Percentiles rank a stretch among this genome's conserved stretches.
phyloP scores from a whole-genome alignment of 2,329 filamentous ascomycete genomes.

The Colletotrichum euphorbiae region DNA sequence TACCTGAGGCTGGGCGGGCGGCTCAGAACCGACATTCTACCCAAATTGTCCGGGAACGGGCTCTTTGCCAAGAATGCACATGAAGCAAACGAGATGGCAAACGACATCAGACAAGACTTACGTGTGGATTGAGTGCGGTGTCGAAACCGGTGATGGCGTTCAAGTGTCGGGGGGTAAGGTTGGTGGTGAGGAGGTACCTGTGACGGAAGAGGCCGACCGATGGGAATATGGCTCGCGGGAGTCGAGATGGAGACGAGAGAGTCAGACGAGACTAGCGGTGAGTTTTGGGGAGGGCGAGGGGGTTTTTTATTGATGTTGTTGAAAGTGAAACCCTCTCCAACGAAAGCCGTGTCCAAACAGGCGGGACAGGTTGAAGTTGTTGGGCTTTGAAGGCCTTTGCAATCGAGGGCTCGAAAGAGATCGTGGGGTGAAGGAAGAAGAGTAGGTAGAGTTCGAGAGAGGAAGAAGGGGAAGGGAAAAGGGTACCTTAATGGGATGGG shows the following conservation, averaged over 20 bases:
- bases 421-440: constrained; percentile 39
- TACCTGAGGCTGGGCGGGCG: constrained; percentile 18
- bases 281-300: not conserved
- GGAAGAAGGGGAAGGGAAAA: constrained; percentile 31
- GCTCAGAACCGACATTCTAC: constrained; percentile 2
- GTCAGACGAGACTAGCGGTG: constrained; percentile 20
- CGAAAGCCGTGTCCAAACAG: constrained; percentile 38
- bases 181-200: constrained; percentile 20
- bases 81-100: constrained; percentile 3
- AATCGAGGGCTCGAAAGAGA: constrained; percentile 33
- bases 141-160: constrained; percentile 40
- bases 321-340: constrained; percentile 18
- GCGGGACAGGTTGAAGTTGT: constrained; percentile 36
- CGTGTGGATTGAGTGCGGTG: constrained; percentile 4
- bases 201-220: constrained; percentile 37
- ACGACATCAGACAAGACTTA: constrained; percentile 1
- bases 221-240: constrained; percentile 2
- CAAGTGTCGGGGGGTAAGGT: not conserved
- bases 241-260: constrained; percentile 22
- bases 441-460: constrained; percentile 7
- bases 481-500: constrained; percentile 39
- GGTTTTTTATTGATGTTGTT: constrained; percentile 15
- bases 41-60: constrained; percentile 1
- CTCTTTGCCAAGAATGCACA: not conserved
- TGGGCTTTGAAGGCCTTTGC: constrained; percentile 29